Evolutionary conservation across 1,139 yeast species (phyloP).

Genomic region (Suhomyces atakaporum): DNA sequence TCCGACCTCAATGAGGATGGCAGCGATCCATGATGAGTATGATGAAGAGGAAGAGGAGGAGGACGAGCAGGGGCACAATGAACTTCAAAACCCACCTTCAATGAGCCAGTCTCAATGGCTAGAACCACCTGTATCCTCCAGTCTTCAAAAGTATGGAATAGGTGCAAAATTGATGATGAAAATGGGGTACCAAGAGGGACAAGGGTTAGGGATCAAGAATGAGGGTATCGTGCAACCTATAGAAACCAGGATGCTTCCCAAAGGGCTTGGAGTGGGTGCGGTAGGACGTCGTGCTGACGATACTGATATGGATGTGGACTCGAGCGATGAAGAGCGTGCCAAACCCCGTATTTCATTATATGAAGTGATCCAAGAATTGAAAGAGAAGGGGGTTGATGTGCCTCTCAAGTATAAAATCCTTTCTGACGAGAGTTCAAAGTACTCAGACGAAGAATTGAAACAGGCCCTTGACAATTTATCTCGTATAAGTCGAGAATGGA

Average conservation of each 20-base stretch:
- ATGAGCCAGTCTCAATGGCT: constrained; percentile 8
- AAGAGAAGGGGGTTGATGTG: constrained; percentile 27
- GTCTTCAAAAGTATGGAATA: constrained; percentile 60
- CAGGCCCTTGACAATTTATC: constrained; percentile 19
- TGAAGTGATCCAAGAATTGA: constrained; percentile 30
- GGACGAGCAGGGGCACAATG: constrained; percentile 7
- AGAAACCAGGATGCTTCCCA: constrained; percentile 65
- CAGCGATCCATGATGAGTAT: constrained; percentile 19
- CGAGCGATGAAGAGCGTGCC: constrained; percentile 21
- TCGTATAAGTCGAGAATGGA: constrained; percentile 20
- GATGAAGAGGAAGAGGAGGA: constrained; percentile 18
- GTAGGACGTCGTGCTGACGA: constrained; percentile 31
- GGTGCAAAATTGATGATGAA: constrained; percentile 78
- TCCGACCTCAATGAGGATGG: constrained; percentile 13
- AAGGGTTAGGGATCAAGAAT: constrained; percentile 73
- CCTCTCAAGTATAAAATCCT: constrained; percentile 30
- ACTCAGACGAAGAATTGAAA: constrained; percentile 8
- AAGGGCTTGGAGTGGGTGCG: constrained; percentile 75
- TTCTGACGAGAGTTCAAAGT: constrained; percentile 20
- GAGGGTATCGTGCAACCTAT: constrained; percentile 81
- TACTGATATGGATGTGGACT: constrained; percentile 16
- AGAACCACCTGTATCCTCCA: constrained; percentile 3
- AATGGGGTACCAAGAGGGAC: constrained; percentile 88
- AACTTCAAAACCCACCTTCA: background rate
- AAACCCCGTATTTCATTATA: constrained; percentile 20